Base-by-base conservation (phyloP, 805 yeast genomes). In the Sporopachydermia lactativora region DNA sequence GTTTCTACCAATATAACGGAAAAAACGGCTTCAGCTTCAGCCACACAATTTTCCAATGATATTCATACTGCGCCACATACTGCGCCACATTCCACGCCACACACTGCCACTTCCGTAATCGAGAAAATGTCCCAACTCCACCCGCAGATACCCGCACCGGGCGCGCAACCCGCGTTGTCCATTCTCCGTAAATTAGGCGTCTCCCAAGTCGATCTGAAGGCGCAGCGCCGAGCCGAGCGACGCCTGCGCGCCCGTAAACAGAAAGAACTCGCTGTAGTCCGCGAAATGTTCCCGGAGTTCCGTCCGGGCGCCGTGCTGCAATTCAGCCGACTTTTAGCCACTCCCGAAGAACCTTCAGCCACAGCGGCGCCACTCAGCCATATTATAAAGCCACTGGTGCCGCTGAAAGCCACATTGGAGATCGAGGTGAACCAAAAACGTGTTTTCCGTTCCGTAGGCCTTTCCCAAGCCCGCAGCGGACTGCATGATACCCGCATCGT, bases 321-420 rank as follows among this genome's bases (percentile, higher is more conserved):
- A 48, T 73, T 79, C 71, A 83, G 80, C 54, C 57, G 70, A 4
- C 59, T 82, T 38, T 81, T 80, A 49, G 70, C 73, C 18, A 80
- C 89, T 1, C 39, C 6, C 11, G 17, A 11, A 5, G 39, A 17
- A 8, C 52, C 51, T 3, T n/a, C n/a, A n/a, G n/a, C n/a, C n/a
- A n/a, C n/a, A n/a, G n/a, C n/a, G n/a, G n/a, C n/a, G n/a, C n/a
- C n/a, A n/a, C n/a, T n/a, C n/a, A n/a, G n/a, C n/a, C 42, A 28
- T 13, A 42, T 45, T 6, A 15, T 41, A 1, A 50, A 49, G 19
- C 56, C 60, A 1, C 38, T 77, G 28, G 57, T 75, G 1, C 92
- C 94, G 0, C 65, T 75, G 5, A 71, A 75, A 42, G 49, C 75
- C 17, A 57, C 63, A 3, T 62, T 83, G 17, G 89, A 83, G 44